phyloP scores from a whole-genome alignment of 2,329 filamentous ascomycete species.

The Pseudogymnoascus sp. region DNA sequence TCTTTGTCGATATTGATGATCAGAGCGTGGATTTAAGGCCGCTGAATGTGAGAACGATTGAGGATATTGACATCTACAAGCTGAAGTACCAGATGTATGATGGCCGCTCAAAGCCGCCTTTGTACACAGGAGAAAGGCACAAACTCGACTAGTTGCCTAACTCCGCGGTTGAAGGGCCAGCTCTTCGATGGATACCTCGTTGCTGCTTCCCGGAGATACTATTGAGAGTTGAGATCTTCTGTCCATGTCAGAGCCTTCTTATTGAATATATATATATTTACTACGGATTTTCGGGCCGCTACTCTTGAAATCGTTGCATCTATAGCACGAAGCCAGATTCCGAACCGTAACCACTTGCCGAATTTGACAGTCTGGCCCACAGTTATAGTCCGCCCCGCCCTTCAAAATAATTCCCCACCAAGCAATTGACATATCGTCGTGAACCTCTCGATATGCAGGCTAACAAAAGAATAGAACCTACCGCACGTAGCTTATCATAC shows the following conservation, averaged over 20 bases:
- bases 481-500: background rate
- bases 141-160: background rate
- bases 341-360: background rate
- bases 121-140: constrained; percentile 12
- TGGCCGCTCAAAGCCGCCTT: constrained; percentile 12
- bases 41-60: constrained; percentile 17
- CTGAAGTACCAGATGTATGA: constrained; percentile 14
- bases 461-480: background rate
- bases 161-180: background rate
- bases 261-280: background rate
- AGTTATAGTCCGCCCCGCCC: background rate
- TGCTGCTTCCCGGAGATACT: background rate
- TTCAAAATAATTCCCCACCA: background rate
- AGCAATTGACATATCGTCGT: background rate
- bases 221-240: background rate
- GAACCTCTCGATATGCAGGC: background rate
- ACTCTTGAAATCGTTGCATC: background rate
- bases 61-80: constrained; percentile 10
- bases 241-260: background rate
- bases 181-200: background rate
- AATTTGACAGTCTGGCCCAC: background rate
- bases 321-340: background rate
- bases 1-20: constrained; percentile 17
- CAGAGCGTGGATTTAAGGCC: constrained; percentile 14
- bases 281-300: background rate